Percentiles rank a stretch among this genome's conserved stretches.
These are phyloP conservation scores for Durusdinium trenchii DNA, from an alignment of 73 alveolate species.

Conservation along the genomic window DNA sequence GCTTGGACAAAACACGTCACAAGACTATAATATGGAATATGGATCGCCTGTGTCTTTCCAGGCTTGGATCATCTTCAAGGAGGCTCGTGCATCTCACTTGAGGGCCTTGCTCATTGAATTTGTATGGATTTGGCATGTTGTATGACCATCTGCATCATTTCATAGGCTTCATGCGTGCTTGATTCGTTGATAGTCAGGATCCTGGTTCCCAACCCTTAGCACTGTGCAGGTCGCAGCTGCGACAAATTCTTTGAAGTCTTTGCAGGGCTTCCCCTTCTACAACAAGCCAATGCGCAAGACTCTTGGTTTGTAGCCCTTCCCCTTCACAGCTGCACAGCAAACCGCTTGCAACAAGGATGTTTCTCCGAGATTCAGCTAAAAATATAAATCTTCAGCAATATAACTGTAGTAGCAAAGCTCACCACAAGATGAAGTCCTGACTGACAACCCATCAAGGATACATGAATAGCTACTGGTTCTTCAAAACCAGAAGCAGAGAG, in stretches of 20 bases:
- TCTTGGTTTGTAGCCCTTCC: too few species aligned
- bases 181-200: not conserved
- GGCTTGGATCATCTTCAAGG: conserved; percentile 96
- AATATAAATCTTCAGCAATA: too few species aligned
- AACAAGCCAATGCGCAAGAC: conserved; percentile 95
- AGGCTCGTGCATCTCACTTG: not conserved
- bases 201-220: too few species aligned
- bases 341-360: too few species aligned
- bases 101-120: not conserved
- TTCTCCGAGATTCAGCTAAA: too few species aligned
- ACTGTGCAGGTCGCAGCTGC: conserved; percentile 79
- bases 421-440: not conserved
- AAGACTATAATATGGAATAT: not conserved
- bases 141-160: not conserved
- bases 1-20: too few species aligned
- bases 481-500: too few species aligned
- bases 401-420: too few species aligned
- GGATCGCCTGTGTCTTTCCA: not conserved
- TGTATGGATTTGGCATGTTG: not conserved
- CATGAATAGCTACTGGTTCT: too few species aligned
- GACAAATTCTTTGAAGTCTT: conserved; percentile 87
- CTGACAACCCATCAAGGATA: too few species aligned
- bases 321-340: too few species aligned
- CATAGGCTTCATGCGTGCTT: not conserved
- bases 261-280: conserved; percentile 96